Evolutionary conservation across 2,329 filamentous ascomycete species (phyloP).

Genomic region (Blastomyces parvus): DNA sequence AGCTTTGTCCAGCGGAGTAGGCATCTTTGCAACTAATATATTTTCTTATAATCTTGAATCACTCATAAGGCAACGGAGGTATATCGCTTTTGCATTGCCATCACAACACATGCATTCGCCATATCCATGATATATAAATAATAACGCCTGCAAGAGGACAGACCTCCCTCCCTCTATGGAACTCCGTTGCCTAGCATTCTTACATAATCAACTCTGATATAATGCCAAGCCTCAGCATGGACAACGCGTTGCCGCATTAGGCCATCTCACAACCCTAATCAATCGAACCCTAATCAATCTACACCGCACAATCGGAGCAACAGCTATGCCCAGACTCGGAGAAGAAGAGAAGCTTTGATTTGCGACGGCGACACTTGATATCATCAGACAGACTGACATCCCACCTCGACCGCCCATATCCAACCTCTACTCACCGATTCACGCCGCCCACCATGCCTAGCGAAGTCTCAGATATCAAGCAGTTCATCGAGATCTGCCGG

Average conservation of each 20-base stretch:
- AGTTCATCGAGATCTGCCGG: conserved; percentile 99
- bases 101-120: not conserved
- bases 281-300: conserved; percentile 21
- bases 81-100: not conserved
- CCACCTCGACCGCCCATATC: not conserved
- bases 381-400: not conserved
- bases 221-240: not conserved
- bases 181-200: not conserved
- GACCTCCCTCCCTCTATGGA: not conserved
- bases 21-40: conserved; percentile 42
- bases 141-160: conserved; percentile 5
- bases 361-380: conserved; percentile 16
- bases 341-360: conserved; percentile 11
- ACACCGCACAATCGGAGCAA: conserved; percentile 12
- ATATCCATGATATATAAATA: conserved; percentile 14
- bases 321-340: conserved; percentile 3
- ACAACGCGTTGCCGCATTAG: not conserved
- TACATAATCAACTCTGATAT: not conserved
- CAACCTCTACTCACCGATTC: not conserved
- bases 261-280: not conserved
- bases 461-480: conserved; percentile 96
- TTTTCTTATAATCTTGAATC: not conserved
- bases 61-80: not conserved
- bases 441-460: conserved; percentile 81
- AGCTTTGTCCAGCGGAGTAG: conserved; percentile 58